Base-by-base conservation (phyloP, 352 stramenopile species). In the Globisporangium barbulae region DNA sequence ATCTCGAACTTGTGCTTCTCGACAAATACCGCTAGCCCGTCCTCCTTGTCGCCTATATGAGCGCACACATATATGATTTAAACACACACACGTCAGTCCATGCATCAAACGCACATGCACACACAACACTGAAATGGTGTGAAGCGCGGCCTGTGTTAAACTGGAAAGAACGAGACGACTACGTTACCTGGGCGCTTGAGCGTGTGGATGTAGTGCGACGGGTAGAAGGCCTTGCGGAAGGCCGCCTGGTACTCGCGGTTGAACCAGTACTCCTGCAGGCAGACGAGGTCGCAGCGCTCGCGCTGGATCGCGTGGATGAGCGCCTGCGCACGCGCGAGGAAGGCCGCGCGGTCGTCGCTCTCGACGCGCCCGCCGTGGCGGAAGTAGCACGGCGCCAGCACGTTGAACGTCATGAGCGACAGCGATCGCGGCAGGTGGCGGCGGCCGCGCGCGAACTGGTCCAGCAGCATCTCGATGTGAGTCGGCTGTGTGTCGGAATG, bases 391-490 rank as follows among this genome's bases (percentile, higher is more conserved):
- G 86, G 86, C 39, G 86, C 86, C 56, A 95, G 77, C 57, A 95
- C 69, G 73, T 95, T 95, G 70, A 95, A 95, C 59, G 84, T 93
- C 83, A 95, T 88, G 64, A 95, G 76, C 70, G 84, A 91, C 57
- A 93, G 71, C 70, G 71, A 72, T 31, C 69, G 74, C 53, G 63
- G 63, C 22, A 61, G 52, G 8, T 10, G 35, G 35, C 9, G 35
- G 64, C 69, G 65, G 25, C 69, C 70, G 31, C 68, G 69, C 63
- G 75, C 62, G 33, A 67, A 56, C 52, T 74, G 62, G 61, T 65
- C 63, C 52, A 78, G 42, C 73, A 74, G 71, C 31, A 35, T 53
- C 35, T 17, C 45, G 45, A 7, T 30, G 35, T 1, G 33, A 5
- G 8, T 8, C 3, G 2, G 33, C 33, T 39, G 33, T 41, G 35